Conservation (phyloP, 768 basidiomycete species). For the Mycena kentingensis region DNA sequence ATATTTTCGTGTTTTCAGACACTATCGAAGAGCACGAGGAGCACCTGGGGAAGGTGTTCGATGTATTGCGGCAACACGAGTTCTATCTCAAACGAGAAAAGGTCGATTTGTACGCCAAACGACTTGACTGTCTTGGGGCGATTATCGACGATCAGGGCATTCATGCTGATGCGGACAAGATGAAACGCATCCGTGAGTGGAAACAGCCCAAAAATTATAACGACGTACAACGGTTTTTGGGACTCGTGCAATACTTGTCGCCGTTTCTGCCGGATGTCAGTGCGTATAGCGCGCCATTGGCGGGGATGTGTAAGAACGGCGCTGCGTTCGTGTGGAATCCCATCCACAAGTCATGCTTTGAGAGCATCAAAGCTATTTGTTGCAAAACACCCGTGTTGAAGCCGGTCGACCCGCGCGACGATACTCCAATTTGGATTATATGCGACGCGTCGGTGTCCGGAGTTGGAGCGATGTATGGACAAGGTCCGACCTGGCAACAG, state of each 20-base stretch:
- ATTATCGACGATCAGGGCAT: slow-evolving; percentile 36
- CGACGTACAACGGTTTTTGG: not conserved
- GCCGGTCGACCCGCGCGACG: not conserved
- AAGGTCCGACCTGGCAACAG: too few relatives aligned
- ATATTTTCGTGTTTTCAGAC: slow-evolving; percentile 44
- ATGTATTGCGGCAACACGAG: slow-evolving; percentile 26
- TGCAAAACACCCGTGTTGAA: not conserved
- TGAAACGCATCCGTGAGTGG: too few relatives aligned
- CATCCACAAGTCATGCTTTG: not conserved
- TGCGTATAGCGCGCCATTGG: too few relatives aligned
- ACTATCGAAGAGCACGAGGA: slow-evolving; percentile 40
- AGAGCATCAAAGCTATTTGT: not conserved
- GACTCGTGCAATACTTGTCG: not conserved
- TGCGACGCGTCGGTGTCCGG: too few relatives aligned
- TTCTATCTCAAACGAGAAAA: slow-evolving; percentile 34
- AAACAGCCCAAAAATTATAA: too few relatives aligned
- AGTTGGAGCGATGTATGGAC: too few relatives aligned
- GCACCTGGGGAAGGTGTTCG: slow-evolving; percentile 36
- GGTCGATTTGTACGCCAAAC: slow-evolving; percentile 29
- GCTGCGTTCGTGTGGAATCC: not conserved
- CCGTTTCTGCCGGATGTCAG: not conserved
- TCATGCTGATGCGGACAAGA: slow-evolving; percentile 31
- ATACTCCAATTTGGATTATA: not conserved
- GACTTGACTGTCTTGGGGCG: too few relatives aligned
- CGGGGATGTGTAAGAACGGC: not conserved